A percentile compares a stretch with the other conserved stretches of the same genome.
Conservation (phyloP, 2,329 filamentous ascomycete genomes). For the Calonectria crousiana region DNA sequence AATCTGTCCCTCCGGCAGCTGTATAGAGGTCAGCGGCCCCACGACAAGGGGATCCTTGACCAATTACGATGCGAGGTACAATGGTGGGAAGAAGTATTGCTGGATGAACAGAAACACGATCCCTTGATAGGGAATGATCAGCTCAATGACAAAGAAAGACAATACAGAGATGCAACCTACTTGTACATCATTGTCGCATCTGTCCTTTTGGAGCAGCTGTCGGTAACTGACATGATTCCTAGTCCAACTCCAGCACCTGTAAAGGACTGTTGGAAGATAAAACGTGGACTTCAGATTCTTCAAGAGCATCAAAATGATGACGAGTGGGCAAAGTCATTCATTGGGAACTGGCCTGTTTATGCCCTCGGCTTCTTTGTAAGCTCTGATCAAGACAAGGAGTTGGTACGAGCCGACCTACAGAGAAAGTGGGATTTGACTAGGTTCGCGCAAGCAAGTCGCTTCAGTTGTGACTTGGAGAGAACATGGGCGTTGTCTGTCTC, state of each 20-base stretch:
- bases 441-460: constrained; percentile 32
- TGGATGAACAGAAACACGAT: constrained; percentile 4
- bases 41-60: background rate
- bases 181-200: constrained; percentile 36
- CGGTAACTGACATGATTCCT: background rate
- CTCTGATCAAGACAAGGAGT: constrained; percentile 18
- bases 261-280: constrained; percentile 33
- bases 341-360: constrained; percentile 43
- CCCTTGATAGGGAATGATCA: background rate
- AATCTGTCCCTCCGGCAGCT: constrained; percentile 24
- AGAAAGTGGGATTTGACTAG: constrained; percentile 32
- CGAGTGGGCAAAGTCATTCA: constrained; percentile 42
- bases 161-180: constrained; percentile 32
- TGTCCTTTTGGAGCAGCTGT: constrained; percentile 32
- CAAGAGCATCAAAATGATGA: constrained; percentile 19
- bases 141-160: background rate
- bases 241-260: background rate
- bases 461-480: constrained; percentile 33
- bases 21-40: constrained; percentile 4
- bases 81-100: constrained; percentile 26
- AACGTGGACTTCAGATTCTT: constrained; percentile 26
- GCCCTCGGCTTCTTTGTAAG: constrained; percentile 35
- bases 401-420: constrained; percentile 33
- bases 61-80: constrained; percentile 22
- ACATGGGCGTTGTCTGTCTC: constrained; percentile 23